These are phyloP conservation scores for Zoysia matrella DNA, from an alignment of 202 grass and related monocot species.

Conservation along the genomic window DNA sequence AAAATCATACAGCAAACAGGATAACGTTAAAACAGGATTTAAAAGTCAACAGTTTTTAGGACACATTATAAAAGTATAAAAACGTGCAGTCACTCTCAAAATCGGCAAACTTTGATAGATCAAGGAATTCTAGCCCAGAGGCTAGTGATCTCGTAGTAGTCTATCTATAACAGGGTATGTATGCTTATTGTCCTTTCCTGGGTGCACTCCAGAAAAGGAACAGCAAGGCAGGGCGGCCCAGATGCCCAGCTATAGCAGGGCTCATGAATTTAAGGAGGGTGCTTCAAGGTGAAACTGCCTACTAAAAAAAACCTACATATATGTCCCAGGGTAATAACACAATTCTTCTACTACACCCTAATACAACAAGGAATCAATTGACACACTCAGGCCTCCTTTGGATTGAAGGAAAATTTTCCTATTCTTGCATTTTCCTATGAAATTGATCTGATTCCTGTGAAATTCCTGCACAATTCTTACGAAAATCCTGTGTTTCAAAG, in stretches of 20 bases:
- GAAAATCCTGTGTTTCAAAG: too few species aligned
- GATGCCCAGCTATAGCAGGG: too few species aligned
- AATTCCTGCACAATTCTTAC: neutral
- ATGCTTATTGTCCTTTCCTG: conserved; percentile 17
- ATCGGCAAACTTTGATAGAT: neutral
- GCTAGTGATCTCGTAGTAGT: conserved; percentile 6
- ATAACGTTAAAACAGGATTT: neutral
- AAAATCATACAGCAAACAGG: neutral
- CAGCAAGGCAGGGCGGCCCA: conserved; percentile 8
- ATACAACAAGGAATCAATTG: conserved; percentile 8
- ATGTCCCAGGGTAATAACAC: neutral
- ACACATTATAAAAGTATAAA: neutral
- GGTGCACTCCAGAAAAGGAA: conserved; percentile 34
- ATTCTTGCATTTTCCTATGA: too few species aligned
- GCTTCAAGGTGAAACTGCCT: conserved; percentile 9
- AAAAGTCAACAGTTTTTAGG: neutral
- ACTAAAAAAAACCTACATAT: conserved; percentile 12
- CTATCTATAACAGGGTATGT: conserved; percentile 1
- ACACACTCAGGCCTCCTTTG: too few species aligned
- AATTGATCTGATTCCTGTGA: too few species aligned
- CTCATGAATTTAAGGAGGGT: neutral
- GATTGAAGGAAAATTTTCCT: too few species aligned
- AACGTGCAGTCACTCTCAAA: neutral
- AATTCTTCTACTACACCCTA: neutral
- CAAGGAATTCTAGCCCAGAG: conserved; percentile 6